Evolutionary conservation across 2,329 filamentous ascomycete genomes (phyloP).

Genomic region (Eutypella sp.): DNA sequence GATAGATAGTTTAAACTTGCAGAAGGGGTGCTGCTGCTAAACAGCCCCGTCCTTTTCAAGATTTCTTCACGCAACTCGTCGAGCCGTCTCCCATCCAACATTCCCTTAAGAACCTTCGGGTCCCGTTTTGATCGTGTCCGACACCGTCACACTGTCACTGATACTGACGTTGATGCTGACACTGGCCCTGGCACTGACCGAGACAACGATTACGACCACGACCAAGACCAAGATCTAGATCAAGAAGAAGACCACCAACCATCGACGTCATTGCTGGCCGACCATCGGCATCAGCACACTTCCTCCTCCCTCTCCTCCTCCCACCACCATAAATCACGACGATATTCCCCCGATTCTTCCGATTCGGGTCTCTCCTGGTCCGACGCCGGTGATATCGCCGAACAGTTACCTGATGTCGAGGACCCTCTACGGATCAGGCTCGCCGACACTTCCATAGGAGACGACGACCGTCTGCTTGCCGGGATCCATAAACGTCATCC

Average conservation of each 20-base stretch:
- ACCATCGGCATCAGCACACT: conserved; percentile 38
- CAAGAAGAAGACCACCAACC: too few relatives aligned
- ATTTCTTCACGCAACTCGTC: conserved; percentile 75
- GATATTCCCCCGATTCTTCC: conserved; percentile 47
- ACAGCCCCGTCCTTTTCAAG: conserved; percentile 75
- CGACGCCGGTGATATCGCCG: conserved; percentile 90
- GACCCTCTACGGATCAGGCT: conserved; percentile 74
- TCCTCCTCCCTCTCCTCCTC: too few relatives aligned
- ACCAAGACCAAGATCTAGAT: too few relatives aligned
- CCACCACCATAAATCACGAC: too few relatives aligned
- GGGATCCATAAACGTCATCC: conserved; percentile 41
- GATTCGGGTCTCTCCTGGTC: conserved; percentile 78
- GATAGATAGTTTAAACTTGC: conserved; percentile 36
- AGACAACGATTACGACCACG: too few relatives aligned
- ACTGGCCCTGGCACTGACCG: too few relatives aligned
- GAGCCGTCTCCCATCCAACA: conserved; percentile 72
- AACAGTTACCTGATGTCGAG: conserved; percentile 79
- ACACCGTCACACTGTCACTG: too few relatives aligned
- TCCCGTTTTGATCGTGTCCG: conserved; percentile 32
- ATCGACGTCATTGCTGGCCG: conserved; percentile 39
- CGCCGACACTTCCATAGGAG: conserved; percentile 48
- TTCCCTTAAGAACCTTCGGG: conserved; percentile 75
- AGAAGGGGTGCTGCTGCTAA: conserved; percentile 67
- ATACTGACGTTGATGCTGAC: conserved; percentile 43
- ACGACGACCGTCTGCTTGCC: conserved; percentile 55